Percentiles rank a stretch among this genome's conserved stretches.
Evolutionary conservation across 257 asterid species (phyloP).

Genomic region (Buddleja alternifolia): DNA sequence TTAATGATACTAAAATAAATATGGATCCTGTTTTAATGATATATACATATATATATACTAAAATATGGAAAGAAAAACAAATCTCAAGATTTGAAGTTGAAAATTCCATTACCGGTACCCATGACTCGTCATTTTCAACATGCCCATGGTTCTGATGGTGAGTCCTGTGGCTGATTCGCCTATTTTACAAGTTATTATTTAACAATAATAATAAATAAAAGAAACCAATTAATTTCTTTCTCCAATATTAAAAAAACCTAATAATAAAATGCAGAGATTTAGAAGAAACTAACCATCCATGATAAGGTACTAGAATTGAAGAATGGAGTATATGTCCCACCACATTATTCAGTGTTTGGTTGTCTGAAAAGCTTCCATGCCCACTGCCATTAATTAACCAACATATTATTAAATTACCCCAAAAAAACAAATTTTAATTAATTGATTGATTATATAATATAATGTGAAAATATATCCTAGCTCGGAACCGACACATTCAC

Average conservation of each 20-base stretch:
- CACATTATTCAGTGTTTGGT: constrained; percentile 45
- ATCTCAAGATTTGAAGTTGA: not conserved
- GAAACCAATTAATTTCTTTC: too few species aligned
- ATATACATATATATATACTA: too few species aligned
- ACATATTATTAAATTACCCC: not conserved
- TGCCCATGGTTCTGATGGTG: constrained; percentile 82
- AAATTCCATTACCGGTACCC: constrained; percentile 59
- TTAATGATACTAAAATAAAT: not conserved
- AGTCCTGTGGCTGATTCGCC: constrained; percentile 78
- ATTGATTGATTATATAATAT: too few species aligned
- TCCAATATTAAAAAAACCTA: not conserved
- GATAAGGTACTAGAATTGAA: constrained; percentile 62
- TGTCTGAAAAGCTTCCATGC: constrained; percentile 74
- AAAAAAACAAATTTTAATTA: too few species aligned
- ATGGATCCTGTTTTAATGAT: not conserved
- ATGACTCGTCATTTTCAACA: constrained; percentile 73
- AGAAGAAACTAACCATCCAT: constrained; percentile 58
- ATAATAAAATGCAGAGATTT: not conserved
- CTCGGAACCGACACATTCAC: too few species aligned
- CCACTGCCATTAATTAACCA: constrained; percentile 46
- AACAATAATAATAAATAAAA: not conserved
- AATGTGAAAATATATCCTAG: too few species aligned
- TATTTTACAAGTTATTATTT: constrained; percentile 13
- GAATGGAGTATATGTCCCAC: constrained; percentile 74
- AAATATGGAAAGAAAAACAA: too few species aligned